Evolutionary conservation across 331 rosid species (phyloP), one percentile per base, ranked within the genome.

Genomic region (Malus hybrid): DNA sequence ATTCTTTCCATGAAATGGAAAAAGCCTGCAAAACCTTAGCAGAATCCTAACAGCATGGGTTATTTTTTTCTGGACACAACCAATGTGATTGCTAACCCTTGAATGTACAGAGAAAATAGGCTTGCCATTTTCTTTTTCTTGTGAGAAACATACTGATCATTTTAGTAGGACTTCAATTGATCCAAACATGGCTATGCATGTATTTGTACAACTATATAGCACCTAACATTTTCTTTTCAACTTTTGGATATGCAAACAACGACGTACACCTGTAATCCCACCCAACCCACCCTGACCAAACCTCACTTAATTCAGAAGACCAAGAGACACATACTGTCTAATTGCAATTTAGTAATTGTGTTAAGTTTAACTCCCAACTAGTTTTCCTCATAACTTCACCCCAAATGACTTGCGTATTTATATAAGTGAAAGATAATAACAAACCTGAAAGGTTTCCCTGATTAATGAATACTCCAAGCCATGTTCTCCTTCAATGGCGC

Each of bases 391-490:
- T 26, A 28, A 61, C 18, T 6, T 42, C 30, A 44, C 46, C 13
- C 13, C 15, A 46, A 62, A 46, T 32, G 32, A 74, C 46, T 2
- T 44, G 19, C 7, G 6, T 18, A 3, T 62, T 63, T 32, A 30
- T 29, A 48, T 19, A 33, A 76, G 29, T 22, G 70, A 76, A 58
- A 74, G 39, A 75, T 16, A 62, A 32, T 39, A 33, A 63, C 84
- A 81, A 82, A 92, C 98, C 98, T 91, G 90, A 82, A 90, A 94
- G 81, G 91, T 90, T 78, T 88, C 89, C 85, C 87, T 85, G 65
- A 88, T 77, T 74, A 76, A 76, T 73, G 85, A 82, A 82, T 79
- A 88, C 73, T 89, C 90, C 87, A 88, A 62, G 61, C 44, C 78
- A 58, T 80, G 77, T 79, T 84, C 90, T 60, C 30, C 73, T 81